phyloP scores from a whole-genome alignment of 805 yeast genomes.

The Starmerella stellata region DNA sequence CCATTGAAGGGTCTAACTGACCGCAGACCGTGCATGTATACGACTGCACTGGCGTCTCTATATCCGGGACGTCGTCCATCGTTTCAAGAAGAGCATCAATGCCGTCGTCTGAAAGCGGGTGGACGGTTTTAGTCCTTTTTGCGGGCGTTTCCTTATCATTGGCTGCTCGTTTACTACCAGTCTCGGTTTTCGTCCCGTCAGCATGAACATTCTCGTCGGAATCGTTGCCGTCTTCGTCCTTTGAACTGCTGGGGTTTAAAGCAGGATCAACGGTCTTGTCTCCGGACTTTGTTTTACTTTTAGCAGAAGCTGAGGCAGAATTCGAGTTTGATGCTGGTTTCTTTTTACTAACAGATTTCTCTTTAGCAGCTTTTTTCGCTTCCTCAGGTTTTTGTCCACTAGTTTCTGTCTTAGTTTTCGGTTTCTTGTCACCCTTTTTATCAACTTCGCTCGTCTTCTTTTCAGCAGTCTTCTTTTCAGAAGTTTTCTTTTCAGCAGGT shows the following conservation, averaged over 20 bases:
- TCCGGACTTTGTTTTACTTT: no score
- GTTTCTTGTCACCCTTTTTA: no score
- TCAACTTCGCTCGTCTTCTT: no score
- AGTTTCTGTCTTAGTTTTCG: no score
- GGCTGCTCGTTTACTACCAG: background rate
- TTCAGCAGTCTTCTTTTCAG: background rate
- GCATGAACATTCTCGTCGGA: no score
- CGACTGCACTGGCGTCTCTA: constrained; percentile 1
- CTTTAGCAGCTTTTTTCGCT: background rate
- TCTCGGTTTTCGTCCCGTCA: no score
- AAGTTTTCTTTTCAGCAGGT: background rate
- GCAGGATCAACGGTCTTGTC: no score
- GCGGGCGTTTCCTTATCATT: background rate
- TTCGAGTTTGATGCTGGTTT: no score
- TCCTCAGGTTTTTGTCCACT: background rate
- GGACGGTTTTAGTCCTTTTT: background rate
- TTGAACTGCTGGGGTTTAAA: no score
- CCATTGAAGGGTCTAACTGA: constrained; percentile 11
- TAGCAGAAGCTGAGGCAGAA: no score
- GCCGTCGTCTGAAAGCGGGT: background rate
- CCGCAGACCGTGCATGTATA: constrained; percentile 13
- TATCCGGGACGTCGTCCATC: constrained; percentile 2
- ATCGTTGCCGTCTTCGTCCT: no score
- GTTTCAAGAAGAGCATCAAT: constrained; percentile 3
- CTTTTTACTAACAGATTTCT: no score